Base-by-base conservation (phyloP, 805 yeast genomes). In the Ogataea populi-albae region DNA sequence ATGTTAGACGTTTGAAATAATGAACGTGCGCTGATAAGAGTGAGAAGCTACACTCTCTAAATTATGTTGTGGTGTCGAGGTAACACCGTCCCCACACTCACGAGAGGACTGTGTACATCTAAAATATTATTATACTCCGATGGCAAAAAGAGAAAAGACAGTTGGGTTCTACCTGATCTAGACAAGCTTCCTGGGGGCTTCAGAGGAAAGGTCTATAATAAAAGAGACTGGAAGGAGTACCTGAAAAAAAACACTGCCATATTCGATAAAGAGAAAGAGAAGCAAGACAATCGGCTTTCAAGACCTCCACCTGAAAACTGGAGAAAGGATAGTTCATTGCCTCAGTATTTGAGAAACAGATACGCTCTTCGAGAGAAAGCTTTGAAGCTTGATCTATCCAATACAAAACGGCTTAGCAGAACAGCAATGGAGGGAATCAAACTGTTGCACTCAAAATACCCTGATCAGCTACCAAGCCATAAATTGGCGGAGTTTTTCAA, bases 311-410 rank as follows among this genome's bases (percentile, higher is more conserved):
- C 82, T 2, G 45, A 46, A 25, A 58, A 59, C 38, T 76, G 77
- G 83, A 59, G 74, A 35, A 52, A 50, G 29, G 55, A 52, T 36
- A 52, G 38, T 28, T 49, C 43, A 38, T 61, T 65, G n/a, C 82
- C 85, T 1, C 76, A 70, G 23, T 89, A 96, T 93, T 64, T 74
- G 47, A 72, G 79, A 47, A 79, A 87, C 47, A 79, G 79, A 47
- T 71, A 70, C 46, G 77, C 93, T 0, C 43, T 83, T 17, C 62
- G 66, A 34, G 80, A 75, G 49, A 78, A 86, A 49, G 73, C 82
- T 36, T 67, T 78, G 4, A 73, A 73, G 5, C 50, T 66, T 17
- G 65, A 64, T 18, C 81, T 95, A 86, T 70, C 71, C 29, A 95
- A 95, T 1, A 63, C 68, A 3, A 79, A 75, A 49, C 79, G 70